phyloP scores from a whole-genome alignment of 2,329 filamentous ascomycete species.

The Thielaviopsis populi region DNA sequence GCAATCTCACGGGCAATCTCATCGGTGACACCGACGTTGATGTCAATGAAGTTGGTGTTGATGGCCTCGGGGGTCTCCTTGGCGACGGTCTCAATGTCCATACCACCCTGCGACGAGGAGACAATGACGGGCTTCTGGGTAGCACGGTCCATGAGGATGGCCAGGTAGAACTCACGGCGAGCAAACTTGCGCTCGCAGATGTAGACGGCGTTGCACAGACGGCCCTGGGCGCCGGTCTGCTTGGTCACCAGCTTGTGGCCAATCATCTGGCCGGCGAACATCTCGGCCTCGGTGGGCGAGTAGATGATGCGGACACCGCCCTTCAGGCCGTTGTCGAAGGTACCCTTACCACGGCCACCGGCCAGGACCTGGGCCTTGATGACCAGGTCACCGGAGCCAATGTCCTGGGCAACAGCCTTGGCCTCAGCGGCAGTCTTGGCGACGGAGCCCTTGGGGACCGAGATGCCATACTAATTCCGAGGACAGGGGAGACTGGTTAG shows the following conservation, averaged over 20 bases:
- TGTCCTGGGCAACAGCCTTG: constrained; percentile 76
- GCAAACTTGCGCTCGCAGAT: constrained; percentile 99
- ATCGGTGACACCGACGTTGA: constrained; percentile 88
- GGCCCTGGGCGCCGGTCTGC: constrained; percentile 87
- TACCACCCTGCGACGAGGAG: constrained; percentile 93
- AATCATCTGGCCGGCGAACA: constrained; percentile 99
- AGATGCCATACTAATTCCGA: constrained; percentile 66
- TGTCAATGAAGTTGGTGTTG: constrained; percentile 83
- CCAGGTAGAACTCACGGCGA: constrained; percentile 96
- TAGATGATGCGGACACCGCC: constrained; percentile 98
- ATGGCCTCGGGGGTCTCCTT: constrained; percentile 97
- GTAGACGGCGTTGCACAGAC: constrained; percentile 93
- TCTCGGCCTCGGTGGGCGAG: constrained; percentile 88
- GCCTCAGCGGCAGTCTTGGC: constrained; percentile 75
- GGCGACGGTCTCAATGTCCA: constrained; percentile 97
- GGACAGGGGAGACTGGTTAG: constrained; percentile 13
- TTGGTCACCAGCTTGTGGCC: constrained; percentile 99
- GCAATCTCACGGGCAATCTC: constrained; percentile 85
- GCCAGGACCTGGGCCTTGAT: constrained; percentile 99
- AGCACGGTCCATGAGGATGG: constrained; percentile 92
- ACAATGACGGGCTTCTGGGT: constrained; percentile 90
- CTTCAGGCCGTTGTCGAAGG: constrained; percentile 97
- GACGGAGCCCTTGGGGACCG: constrained; percentile 78
- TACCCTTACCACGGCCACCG: constrained; percentile 92
- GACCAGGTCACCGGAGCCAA: constrained; percentile 92